Evolutionary conservation across 2,329 filamentous ascomycete species (phyloP).

Genomic region (Beauveria sp.): DNA sequence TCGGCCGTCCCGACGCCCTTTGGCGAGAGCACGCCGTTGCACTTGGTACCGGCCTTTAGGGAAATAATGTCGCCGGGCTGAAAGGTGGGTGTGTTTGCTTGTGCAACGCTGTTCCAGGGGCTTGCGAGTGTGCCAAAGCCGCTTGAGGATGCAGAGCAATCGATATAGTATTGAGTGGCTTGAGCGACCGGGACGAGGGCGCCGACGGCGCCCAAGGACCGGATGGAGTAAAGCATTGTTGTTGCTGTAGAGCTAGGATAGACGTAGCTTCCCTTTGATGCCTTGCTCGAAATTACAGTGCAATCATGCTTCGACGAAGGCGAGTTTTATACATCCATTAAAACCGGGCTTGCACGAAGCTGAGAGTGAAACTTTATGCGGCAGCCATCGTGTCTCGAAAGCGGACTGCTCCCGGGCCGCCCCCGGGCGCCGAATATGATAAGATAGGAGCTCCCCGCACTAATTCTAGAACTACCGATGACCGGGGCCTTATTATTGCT

Average conservation of each 20-base stretch:
- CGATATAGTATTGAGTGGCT: conserved; percentile 15
- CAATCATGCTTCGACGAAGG: neutral
- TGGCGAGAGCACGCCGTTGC: conserved; percentile 16
- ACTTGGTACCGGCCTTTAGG: conserved; percentile 16
- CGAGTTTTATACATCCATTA: neutral
- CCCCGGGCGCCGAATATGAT: neutral
- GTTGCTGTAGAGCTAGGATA: neutral
- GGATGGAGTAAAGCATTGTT: neutral
- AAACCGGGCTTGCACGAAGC: no score
- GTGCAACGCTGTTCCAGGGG: conserved; percentile 16
- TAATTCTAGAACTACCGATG: neutral
- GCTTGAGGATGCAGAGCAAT: conserved; percentile 13
- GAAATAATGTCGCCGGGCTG: conserved; percentile 15
- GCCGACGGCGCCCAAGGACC: neutral
- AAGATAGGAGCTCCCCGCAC: neutral
- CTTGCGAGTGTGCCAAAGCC: conserved; percentile 14
- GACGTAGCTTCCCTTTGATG: neutral
- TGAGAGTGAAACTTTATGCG: no score
- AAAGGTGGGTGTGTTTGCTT: conserved; percentile 15
- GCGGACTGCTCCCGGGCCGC: neutral
- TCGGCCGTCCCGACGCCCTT: conserved; percentile 16
- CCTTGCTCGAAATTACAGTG: neutral
- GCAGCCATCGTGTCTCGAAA: no score
- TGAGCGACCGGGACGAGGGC: neutral
- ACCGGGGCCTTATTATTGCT: neutral